Conservation (phyloP, 306 rosid species). For the Casuarina equisetifolia region DNA sequence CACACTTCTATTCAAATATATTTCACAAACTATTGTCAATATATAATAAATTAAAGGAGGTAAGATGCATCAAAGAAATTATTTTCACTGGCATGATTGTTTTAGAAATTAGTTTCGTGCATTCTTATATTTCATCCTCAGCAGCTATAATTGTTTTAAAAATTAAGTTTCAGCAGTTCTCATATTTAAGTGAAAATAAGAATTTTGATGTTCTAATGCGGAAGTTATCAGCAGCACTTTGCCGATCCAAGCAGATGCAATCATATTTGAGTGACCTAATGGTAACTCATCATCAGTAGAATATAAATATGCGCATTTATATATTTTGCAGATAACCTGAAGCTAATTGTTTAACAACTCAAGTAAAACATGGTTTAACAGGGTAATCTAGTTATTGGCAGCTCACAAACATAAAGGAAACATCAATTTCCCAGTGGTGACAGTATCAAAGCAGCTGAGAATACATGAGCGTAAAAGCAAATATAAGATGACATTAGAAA, state of each 20-base stretch:
- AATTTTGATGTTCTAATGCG: background rate
- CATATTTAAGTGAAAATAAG: background rate
- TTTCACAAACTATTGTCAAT: background rate
- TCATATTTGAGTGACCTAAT: background rate
- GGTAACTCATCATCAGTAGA: background rate
- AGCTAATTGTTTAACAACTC: background rate
- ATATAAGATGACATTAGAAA: background rate
- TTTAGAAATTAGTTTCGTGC: background rate
- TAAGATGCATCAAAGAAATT: background rate
- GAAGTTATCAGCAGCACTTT: background rate
- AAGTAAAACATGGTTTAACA: background rate
- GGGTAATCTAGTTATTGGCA: background rate
- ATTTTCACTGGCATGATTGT: background rate
- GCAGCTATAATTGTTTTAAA: background rate
- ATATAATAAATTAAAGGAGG: background rate
- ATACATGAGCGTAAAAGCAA: background rate
- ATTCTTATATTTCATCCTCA: background rate
- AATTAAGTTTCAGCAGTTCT: background rate
- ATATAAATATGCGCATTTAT: background rate
- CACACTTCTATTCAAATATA: background rate
- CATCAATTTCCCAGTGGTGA: background rate
- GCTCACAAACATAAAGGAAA: background rate
- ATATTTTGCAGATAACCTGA: background rate
- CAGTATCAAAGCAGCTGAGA: constrained; percentile 1
- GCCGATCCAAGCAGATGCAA: background rate